Evolutionary conservation across 768 basidiomycete genomes (phyloP), one percentile per base, ranked within the genome.

Genomic region (Coprinellus micaceus): DNA sequence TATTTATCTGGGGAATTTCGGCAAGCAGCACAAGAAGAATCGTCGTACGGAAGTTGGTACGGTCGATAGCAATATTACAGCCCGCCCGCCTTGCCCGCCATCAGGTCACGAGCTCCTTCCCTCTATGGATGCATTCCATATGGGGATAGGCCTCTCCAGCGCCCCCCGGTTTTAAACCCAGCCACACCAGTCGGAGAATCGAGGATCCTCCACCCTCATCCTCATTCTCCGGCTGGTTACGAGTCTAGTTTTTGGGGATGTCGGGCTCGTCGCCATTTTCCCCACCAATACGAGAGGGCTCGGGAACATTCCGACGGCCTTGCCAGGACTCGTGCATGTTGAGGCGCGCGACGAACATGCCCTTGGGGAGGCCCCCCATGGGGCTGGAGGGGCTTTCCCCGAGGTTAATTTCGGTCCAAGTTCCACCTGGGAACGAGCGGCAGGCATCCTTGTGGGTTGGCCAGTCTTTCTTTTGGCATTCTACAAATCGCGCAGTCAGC

Each of bases 401-500:
- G 39, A 71, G 66, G 2, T 56, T 62, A 26, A 75, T 51, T 9
- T 63, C 68, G 29, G 58, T 58, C 77, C 76, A 80, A 1, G 66
- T 68, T 1, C 72, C 76, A 22, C 71, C 72, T 55, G 70, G 68
- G 43, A 79, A 65, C 2, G 74, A 66, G 13, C 63, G 66, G 59
- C 77, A 79, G 0, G 62, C 48, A 0, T 46, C 44, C 60, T 74
- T 75, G 62, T 78, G 77, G 5, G 63, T 57, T 26, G 64, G 63
- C 77, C 77, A 80, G 58, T 78, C 73, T n/a, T 54, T 59, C 15
- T 53, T 64, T 58, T 77, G 78, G 52, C 77, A 78, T 39, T 70
- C 77, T 76, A 39, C 6, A 53, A 41, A 10, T 3, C 13, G 21
- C 29, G 7, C 28, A 54, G 28, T 56, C 24, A 21, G 39, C 28